Base-by-base conservation (phyloP, 352 stramenopile genomes). In the Globisporangium radiosum region DNA sequence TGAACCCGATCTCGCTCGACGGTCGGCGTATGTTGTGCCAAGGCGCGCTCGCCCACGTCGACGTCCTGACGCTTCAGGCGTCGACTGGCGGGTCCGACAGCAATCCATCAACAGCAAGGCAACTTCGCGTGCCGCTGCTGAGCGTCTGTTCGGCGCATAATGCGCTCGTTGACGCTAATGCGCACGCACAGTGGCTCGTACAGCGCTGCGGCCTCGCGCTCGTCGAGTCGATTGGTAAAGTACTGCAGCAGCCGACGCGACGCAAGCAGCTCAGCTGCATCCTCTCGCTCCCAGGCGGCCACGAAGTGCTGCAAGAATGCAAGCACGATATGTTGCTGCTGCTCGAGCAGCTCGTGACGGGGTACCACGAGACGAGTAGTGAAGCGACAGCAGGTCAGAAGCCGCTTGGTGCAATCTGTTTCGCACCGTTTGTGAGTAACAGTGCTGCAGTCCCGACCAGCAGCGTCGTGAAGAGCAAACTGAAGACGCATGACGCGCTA, bases 261-360 rank as follows among this genome's bases (percentile, higher is more conserved):
- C 15, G 43, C 9, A 71, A 63, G 38, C 43, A 42, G 14, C 52
- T 49, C 62, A 81, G 68, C 39, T 85, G 71, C 59, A 65, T 88
- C 14, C 42, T 88, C 7, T 98, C 90, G 92, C 67, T 98, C 10
- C 76, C 93, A 49, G 81, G 88, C 10, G 95, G 95, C 7, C 95
- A 98, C 60, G 94, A 98, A 55, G 67, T 98, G 37, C 86, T 98
- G 56, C 94, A 98, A 66, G 94, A 98, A 60, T 87, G 87, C 63
- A 96, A 96, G 40, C 72, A 90, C 17, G 70, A 92, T 43, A 77
- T 91, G 54, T 72, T 94, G 4, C 40, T 83, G 54, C 68, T 98
- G 10, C 63, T 98, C 6, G 95, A 98, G 66, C 93, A 98, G 56
- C 78, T 98, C 25, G 71, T 96, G 53, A 96, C 90, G 8, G 94